Evolutionary conservation across 495 filamentous ascomycete genomes (phyloP).

Genomic region (Penicillium atrosanguineum): DNA sequence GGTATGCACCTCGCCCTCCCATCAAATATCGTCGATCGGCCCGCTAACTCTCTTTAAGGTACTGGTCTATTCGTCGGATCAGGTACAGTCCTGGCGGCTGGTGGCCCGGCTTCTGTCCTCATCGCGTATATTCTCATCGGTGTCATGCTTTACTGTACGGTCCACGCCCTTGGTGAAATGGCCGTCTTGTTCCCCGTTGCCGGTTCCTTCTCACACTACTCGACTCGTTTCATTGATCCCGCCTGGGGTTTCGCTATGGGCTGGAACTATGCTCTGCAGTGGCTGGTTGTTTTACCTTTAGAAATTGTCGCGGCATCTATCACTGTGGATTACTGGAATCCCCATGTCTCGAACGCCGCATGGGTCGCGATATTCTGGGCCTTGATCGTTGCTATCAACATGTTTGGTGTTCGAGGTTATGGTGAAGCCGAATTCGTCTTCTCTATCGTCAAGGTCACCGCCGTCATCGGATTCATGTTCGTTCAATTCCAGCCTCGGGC

Average conservation of each 20-base stretch:
- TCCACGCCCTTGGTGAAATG: constrained; percentile 90
- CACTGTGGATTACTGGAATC: constrained; percentile 83
- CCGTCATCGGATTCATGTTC: constrained; percentile 86
- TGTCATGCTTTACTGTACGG: constrained; percentile 85
- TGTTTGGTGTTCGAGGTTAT: constrained; percentile 84
- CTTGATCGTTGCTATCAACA: constrained; percentile 73
- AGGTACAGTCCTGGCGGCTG: constrained; percentile 69
- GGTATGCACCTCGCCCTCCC: constrained; percentile 50
- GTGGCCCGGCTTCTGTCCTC: constrained; percentile 82
- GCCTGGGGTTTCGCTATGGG: constrained; percentile 99
- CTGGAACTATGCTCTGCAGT: constrained; percentile 97
- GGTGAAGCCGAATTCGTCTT: constrained; percentile 92
- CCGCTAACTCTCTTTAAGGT: constrained; percentile 45
- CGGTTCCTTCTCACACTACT: constrained; percentile 90
- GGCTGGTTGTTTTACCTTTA: constrained; percentile 83
- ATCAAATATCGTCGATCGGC: background rate
- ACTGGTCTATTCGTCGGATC: constrained; percentile 91
- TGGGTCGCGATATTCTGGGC: constrained; percentile 85
- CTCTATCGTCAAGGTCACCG: constrained; percentile 79
- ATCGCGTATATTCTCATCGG: constrained; percentile 83
- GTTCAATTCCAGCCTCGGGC: constrained; percentile 21
- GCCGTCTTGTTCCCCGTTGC: constrained; percentile 88
- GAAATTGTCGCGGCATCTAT: constrained; percentile 91
- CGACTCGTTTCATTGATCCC: constrained; percentile 87
- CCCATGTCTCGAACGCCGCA: constrained; percentile 62